Conservation (phyloP, 345 rosid genomes). For the Salix exigua region DNA sequence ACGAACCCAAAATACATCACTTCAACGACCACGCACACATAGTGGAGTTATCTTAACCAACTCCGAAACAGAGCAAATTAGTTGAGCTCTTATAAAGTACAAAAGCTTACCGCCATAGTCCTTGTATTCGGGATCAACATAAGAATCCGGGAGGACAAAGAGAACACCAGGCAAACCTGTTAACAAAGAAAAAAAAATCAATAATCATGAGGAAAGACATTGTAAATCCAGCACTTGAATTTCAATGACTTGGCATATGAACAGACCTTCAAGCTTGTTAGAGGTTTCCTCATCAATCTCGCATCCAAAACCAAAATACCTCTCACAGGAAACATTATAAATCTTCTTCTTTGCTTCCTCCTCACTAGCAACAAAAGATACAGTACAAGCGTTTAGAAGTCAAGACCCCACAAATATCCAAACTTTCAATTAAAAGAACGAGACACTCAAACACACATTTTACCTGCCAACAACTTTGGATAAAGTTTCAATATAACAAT, state of each 20-base stretch:
- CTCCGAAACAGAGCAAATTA: background rate
- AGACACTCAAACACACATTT: background rate
- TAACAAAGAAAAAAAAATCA: background rate
- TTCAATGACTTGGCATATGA: background rate
- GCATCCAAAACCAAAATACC: slow-evolving; percentile 91
- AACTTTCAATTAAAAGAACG: background rate
- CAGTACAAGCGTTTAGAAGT: background rate
- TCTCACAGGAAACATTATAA: slow-evolving; percentile 93
- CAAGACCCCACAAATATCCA: background rate
- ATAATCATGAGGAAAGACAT: background rate
- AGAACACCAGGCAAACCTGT: slow-evolving; percentile 85
- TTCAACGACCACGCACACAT: background rate
- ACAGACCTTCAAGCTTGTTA: slow-evolving; percentile 78
- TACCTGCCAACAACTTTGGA: slow-evolving; percentile 84
- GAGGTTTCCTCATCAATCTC: slow-evolving; percentile 97
- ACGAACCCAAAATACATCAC: background rate
- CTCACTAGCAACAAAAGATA: slow-evolving; percentile 38
- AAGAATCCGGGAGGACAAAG: slow-evolving; percentile 91
- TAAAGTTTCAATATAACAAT: slow-evolving; percentile 73
- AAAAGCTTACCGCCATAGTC: slow-evolving; percentile 81
- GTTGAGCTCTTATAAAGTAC: background rate
- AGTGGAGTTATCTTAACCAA: background rate
- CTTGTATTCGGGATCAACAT: slow-evolving; percentile 82
- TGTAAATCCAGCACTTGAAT: background rate
- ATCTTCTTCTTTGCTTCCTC: slow-evolving; percentile 91